A percentile compares a stretch with the other conserved stretches of the same genome.
phyloP scores from a whole-genome alignment of 306 rosid species.

The Prinsepia uniflora region DNA sequence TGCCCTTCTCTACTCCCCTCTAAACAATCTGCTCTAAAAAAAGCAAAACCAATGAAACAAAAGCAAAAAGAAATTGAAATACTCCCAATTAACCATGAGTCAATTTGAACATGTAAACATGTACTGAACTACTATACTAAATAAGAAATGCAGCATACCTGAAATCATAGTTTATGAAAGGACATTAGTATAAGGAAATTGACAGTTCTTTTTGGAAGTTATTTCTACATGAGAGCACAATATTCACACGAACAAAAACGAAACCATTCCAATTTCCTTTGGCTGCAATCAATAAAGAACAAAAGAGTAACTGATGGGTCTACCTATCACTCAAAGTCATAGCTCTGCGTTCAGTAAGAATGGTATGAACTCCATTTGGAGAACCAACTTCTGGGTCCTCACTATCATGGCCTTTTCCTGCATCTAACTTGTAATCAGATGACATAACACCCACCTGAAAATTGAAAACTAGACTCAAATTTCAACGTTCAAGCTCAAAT shows the following conservation, averaged over 20 bases:
- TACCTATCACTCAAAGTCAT: conserved; percentile 52
- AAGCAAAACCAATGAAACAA: no score
- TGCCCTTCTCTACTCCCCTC: conserved; percentile 42
- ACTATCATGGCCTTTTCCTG: conserved; percentile 30
- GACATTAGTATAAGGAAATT: no score
- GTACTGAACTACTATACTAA: no score
- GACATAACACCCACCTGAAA: conserved; percentile 47
- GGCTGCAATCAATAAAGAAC: background rate
- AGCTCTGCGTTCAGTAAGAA: conserved; percentile 55
- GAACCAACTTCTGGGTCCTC: conserved; percentile 45
- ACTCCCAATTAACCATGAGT: conserved; percentile 14
- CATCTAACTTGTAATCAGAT: conserved; percentile 48
- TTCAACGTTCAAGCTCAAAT: background rate
- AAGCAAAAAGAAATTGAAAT: conserved; percentile 2
- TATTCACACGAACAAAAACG: background rate
- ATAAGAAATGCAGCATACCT: no score
- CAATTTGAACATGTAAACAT: background rate
- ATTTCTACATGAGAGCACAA: background rate
- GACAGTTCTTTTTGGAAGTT: background rate
- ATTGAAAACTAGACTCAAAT: background rate
- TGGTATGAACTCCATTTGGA: conserved; percentile 25
- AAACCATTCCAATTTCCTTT: background rate
- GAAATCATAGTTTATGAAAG: no score
- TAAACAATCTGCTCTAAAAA: conserved; percentile 45
- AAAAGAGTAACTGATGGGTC: conserved; percentile 8